Base-by-base conservation (phyloP, 2,329 filamentous ascomycete genomes). In the Nemania serpens region DNA sequence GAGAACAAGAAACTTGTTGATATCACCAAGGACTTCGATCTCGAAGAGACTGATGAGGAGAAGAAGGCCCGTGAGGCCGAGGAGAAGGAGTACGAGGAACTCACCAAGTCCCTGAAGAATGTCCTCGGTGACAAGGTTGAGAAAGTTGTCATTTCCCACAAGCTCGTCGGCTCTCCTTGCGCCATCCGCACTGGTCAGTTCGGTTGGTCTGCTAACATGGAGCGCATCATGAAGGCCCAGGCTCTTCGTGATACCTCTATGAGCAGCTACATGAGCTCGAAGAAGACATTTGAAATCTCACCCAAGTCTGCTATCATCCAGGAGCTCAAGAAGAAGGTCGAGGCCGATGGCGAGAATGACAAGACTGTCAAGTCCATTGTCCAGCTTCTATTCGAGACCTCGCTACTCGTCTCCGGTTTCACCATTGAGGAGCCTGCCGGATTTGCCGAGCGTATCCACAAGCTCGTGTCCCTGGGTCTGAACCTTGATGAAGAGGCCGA, bases 251-350 rank as follows among this genome's bases (percentile, higher is more conserved):
- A 99, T 84, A 99, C 95, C 71, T 97, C 93, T 75, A 99, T 99
- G 95, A 92, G 88, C 82, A 96, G 92, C 74, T 99, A 99, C 91
- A 99, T 99, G 95, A 96, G 92, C 70, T 98, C 94, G 78, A 99
- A 99, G 93, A 99, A 99, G 92, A 99, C 95, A 34, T 98, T 99
- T 72, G 95, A 99, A 86, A 98, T 99, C 82, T 98, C 95, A n/a
- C 95, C 95, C 79, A 94, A 95, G 87, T 97, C 92, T 74, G 78
- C 92, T 69, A 99, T 99, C 81, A 88, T 99, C 85, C 91, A 96
- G 88, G 95, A 98, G 87, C 90, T 99, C 76, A 97, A 96, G 91
- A 93, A 90, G 84, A 99, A 99, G 92, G 92, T 98, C 66, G 95
- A 98, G 87, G 78, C 89, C 62, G 95, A 99, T 75, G 95, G 95